Base-by-base conservation (phyloP, 169 alveolate genomes). In the Plasmodium ovale region DNA sequence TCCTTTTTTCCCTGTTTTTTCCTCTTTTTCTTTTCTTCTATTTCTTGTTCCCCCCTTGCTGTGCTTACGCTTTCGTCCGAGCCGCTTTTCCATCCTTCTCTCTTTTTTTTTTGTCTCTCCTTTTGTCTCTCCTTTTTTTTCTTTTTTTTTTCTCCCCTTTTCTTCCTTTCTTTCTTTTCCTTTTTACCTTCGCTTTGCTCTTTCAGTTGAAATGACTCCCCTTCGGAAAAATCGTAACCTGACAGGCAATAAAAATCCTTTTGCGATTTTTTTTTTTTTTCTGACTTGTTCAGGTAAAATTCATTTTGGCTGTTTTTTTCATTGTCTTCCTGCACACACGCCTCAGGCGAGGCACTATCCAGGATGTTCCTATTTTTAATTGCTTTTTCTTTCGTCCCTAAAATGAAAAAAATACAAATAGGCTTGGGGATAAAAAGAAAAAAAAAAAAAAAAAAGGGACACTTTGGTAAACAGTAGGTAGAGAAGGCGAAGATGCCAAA, bases 161-260 rank as follows among this genome's bases (percentile, higher is more conserved):
- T 33, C 9, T 60, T 51, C 37, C 33, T 42, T 51, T 9, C 25
- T 27, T 56, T 33, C 4, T 73, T 47, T 51, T 25, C 51, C 39
- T 27, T n/a, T 29, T 71, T 44, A 44, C 19, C 23, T 19, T 33
- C 64, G 21, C 21, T 31, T 39, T 31, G 60, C n/a, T 37, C 54
- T 31, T 54, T 72, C 54, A 56, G 12, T 7, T 72, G 69, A 72
- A 72, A 54, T 2, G 25, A 3, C n/a, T 72, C 87, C 33, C 56
- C 68, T 42, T 12, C 35, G n/a, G 33, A 3, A 9, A 53, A 6
- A 44, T 54, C 69, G 27, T 51, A 49, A 25, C 69, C 53, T 53
- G 69, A 54, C 10, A 69, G 19, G 47, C 25, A 31, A 39, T n/a
- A 25, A 5, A 9, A 16, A 53, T 42, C 51, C 49, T 60, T 72